Percentiles rank a stretch among this genome's conserved stretches.
phyloP scores from a whole-genome alignment of 306 rosid genomes.

The Heteromeles arbutifolia region DNA sequence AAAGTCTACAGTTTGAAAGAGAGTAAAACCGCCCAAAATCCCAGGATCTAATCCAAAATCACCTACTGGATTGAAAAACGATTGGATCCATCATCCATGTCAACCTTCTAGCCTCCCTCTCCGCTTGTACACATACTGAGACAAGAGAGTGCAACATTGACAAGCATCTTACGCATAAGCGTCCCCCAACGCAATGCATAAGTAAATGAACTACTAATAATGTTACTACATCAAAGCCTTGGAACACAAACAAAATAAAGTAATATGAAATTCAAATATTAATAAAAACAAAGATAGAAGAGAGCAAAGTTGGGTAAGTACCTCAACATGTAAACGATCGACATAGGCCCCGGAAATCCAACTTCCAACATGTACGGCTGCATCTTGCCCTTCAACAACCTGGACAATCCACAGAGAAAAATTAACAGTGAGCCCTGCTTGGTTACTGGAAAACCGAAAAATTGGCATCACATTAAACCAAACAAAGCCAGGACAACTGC shows the following conservation, averaged over 20 bases:
- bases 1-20: slow-evolving; percentile 9
- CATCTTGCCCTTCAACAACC: slow-evolving; percentile 95
- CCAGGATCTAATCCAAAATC: slow-evolving; percentile 3
- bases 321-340: slow-evolving; percentile 86
- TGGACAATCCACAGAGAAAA: slow-evolving; percentile 17
- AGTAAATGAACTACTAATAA: not conserved
- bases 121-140: too few species aligned
- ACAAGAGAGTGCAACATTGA: too few species aligned
- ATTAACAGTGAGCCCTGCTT: not conserved
- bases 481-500: not conserved
- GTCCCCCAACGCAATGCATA: not conserved
- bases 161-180: not conserved
- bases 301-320: slow-evolving; percentile 4
- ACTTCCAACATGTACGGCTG: slow-evolving; percentile 53
- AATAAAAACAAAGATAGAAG: not conserved
- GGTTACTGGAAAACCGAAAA: not conserved
- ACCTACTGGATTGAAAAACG: not conserved
- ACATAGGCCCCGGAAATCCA: slow-evolving; percentile 87
- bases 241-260: not conserved
- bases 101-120: too few species aligned
- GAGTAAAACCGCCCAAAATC: slow-evolving; percentile 1
- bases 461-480: not conserved
- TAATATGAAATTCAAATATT: not conserved
- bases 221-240: not conserved
- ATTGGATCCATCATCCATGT: too few species aligned